Evolutionary conservation across 371 early-diverging fungal genomes (phyloP), one percentile per base, ranked within the genome.

Genomic region (Nematocida minor): DNA sequence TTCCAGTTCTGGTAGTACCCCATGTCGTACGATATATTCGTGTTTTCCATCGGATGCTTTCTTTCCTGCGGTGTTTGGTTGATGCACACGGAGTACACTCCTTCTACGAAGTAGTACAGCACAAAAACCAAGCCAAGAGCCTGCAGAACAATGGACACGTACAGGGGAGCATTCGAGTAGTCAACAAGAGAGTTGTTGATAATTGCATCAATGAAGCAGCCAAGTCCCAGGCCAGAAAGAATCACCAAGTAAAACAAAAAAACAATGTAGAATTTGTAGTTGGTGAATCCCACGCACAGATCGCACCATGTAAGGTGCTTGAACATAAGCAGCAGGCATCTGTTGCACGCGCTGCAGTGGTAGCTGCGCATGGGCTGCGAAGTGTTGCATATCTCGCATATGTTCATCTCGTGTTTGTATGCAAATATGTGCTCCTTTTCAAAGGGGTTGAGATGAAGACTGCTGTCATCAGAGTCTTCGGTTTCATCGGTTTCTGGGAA

Each of bases 21-120:
- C 60, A 95, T 83, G 84, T 96, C 90, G 85, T 94, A 98, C 1
- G 98, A 96, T 83, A 74, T 74, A 32, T 25, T 64, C 18, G 57
- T 62, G 25, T 74, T 60, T 40, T 48, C 57, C 6, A 32, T 16
- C 14, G 62, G 54, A 18, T 74, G 34, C 9, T 32, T 49, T 31
- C 77, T 49, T 55, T 74, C 77, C 32, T 62, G 38, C n/a, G 47
- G 54, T 11, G 77, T 74, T 47, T 74, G 38, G 40, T 74, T 74
- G 3, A 41, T 42, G 63, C 79, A 48, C 20, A 74, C 51, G 29
- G 54, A 74, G 41, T 51, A 51, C n/a, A 62, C 29, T 0, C 34
- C 41, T 32, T 46, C 44, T 2, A 16, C 40, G 2, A 74, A 41
- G 48, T 66, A 79, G 4, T 32, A 74, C 1, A 32, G 14, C 1